Evolutionary conservation across 257 asterid species (phyloP).

Genomic region (Solanum gracilifrons): DNA sequence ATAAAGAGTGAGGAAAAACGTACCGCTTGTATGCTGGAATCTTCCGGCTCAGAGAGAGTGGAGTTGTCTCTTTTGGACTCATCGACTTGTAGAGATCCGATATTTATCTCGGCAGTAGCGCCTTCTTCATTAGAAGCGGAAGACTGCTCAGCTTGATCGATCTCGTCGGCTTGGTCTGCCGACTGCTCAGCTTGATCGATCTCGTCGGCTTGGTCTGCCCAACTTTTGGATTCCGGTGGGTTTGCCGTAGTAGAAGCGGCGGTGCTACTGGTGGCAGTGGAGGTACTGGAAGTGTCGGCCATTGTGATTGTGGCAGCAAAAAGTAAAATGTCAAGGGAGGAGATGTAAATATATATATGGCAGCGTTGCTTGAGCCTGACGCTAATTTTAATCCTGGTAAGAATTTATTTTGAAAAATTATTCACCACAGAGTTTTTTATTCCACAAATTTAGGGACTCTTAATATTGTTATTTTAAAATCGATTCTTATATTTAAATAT

Average conservation of each 20-base stretch:
- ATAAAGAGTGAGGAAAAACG: not conserved
- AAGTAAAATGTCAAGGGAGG: not conserved
- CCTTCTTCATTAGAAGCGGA: not conserved
- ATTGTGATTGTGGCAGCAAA: not conserved
- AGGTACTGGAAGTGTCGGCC: not conserved
- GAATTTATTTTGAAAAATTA: too few species aligned
- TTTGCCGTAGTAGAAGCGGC: constrained; percentile 1
- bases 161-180: constrained; percentile 47
- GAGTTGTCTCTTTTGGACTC: constrained; percentile 18
- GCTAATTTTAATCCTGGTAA: not conserved
- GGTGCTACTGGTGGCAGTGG: not conserved
- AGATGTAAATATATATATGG: not conserved
- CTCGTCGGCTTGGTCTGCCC: constrained; percentile 54
- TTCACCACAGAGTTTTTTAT: not conserved
- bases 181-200: constrained; percentile 8
- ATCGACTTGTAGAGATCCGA: constrained; percentile 15
- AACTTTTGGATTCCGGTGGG: constrained; percentile 14
- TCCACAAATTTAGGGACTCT: not conserved
- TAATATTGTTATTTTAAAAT: not conserved
- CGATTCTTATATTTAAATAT: not conserved
- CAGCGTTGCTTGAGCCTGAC: not conserved
- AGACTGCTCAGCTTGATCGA: constrained; percentile 4
- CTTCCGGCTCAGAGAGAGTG: constrained; percentile 47
- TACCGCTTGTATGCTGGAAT: constrained; percentile 41
- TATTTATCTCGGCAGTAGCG: not conserved